Base-by-base conservation (phyloP, 1,139 yeast species). In the Diutina ranongensis region DNA sequence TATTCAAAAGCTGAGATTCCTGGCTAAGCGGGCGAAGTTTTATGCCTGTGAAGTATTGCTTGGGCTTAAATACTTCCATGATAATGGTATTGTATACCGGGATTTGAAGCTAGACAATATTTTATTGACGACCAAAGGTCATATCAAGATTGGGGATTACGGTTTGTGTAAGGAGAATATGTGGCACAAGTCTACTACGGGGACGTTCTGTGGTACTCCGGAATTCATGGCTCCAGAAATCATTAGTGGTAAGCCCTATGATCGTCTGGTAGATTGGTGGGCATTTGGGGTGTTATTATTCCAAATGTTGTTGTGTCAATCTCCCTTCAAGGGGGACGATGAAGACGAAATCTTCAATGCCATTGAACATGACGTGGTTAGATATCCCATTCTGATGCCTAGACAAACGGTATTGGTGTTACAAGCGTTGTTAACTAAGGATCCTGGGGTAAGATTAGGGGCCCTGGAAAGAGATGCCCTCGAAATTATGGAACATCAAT, bases 181-280 rank as follows among this genome's bases (percentile, higher is more conserved):
- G 97, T 84, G 94, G 84, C 73, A 72, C 57, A 87, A 87, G n/a
- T 78, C 75, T 53, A 86, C 92, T 27, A 94, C 98, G 0, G 85
- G 92, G 10, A 92, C 99, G 0, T 92, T 92, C 66, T 94, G 98
- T 68, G 99, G 99, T 56, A 92, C 99, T 1, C 98, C 99, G 0
- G 98, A 92, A 61, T 87, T 92, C 56, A 92, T 92, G 96, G 99
- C 98, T 1, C 99, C 99, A 0, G 99, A 92, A 64, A 89, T 92
- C 55, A 73, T 94, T 57, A 80, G 86, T 48, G 97, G 94, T 47
- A 95, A 88, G 62, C 83, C 82, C 50, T 92, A 92, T 58, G 94
- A 88, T 45, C 78, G 95, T 55, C 84, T 94, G 44, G 98, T 92
- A 46, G 99, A 92, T 64, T 94, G 98, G 98, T 92, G 98, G 98